Conservation (phyloP, 768 basidiomycete genomes). For the Calvatia gigantea region DNA sequence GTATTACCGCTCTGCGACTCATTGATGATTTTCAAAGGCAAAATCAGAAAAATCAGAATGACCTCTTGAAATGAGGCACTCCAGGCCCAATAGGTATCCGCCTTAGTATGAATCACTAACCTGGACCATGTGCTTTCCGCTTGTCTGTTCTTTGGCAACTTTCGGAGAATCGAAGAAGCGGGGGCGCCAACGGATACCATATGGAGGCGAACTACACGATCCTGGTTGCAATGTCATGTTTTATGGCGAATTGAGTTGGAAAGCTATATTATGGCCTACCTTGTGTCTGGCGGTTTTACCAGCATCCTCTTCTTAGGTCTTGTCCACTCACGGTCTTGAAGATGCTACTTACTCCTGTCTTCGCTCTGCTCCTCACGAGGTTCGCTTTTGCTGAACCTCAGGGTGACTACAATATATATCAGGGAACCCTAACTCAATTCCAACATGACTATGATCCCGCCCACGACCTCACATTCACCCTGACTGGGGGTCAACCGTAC, state of each 20-base stretch:
- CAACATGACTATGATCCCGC: constrained; percentile 8
- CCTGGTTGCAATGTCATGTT: not conserved
- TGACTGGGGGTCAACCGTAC: constrained; percentile 15
- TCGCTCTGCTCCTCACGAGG: constrained; percentile 6
- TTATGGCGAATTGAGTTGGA: not conserved
- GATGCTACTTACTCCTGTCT: constrained; percentile 4
- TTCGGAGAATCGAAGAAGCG: not conserved
- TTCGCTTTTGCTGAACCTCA: constrained; percentile 4
- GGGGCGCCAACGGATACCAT: not conserved
- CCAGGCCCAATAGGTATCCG: not conserved
- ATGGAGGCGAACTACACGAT: not conserved
- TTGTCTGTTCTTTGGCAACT: not conserved
- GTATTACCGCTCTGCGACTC: not conserved
- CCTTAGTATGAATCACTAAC: not conserved
- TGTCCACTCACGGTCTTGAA: not conserved
- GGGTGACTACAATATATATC: not conserved
- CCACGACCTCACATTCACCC: constrained; percentile 11
- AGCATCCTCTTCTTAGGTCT: not conserved
- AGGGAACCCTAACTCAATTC: not conserved
- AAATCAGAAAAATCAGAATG: no score
- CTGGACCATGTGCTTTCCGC: not conserved
- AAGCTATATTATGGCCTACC: constrained; percentile 1
- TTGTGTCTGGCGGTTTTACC: not conserved
- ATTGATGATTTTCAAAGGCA: not conserved
- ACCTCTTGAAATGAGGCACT: not conserved